These are phyloP conservation scores for Arthroderma uncinatum DNA, from an alignment of 2,329 filamentous ascomycete genomes.

Conservation along the genomic window DNA sequence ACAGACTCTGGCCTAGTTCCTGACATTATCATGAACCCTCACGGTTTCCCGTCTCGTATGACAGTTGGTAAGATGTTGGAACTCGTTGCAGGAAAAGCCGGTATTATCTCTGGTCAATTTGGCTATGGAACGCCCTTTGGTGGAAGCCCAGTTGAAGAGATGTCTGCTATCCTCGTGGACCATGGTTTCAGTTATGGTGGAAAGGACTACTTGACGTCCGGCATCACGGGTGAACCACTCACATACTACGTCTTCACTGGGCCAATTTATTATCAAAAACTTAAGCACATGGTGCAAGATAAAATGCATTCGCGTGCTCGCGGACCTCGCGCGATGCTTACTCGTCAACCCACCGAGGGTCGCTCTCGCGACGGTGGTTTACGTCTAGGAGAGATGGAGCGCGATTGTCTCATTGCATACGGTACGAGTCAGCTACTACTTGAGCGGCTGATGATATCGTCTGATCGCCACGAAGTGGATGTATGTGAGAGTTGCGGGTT, in stretches of 20 bases:
- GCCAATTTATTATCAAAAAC: constrained; percentile 97
- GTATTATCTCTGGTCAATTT: constrained; percentile 69
- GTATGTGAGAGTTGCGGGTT: constrained; percentile 89
- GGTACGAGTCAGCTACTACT: constrained; percentile 84
- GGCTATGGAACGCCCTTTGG: constrained; percentile 86
- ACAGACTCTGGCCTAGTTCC: constrained; percentile 81
- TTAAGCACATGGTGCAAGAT: constrained; percentile 99
- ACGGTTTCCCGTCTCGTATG: constrained; percentile 99
- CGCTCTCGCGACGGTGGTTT: constrained; percentile 84
- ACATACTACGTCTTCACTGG: constrained; percentile 98
- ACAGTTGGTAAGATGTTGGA: constrained; percentile 97
- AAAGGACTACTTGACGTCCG: constrained; percentile 91
- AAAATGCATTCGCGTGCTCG: constrained; percentile 96
- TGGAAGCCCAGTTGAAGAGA: constrained; percentile 75
- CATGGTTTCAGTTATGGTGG: constrained; percentile 93
- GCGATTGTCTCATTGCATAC: constrained; percentile 95
- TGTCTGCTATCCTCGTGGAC: constrained; percentile 72
- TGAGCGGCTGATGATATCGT: constrained; percentile 88
- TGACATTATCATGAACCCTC: constrained; percentile 99
- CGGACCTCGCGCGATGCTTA: constrained; percentile 82
- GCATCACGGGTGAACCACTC: constrained; percentile 85
- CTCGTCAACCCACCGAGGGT: constrained; percentile 91
- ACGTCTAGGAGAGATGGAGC: constrained; percentile 95
- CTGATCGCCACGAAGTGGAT: constrained; percentile 81
- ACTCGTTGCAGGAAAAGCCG: constrained; percentile 86